Base-by-base conservation (phyloP, 306 rosid species). In the Cicer bijugum region DNA sequence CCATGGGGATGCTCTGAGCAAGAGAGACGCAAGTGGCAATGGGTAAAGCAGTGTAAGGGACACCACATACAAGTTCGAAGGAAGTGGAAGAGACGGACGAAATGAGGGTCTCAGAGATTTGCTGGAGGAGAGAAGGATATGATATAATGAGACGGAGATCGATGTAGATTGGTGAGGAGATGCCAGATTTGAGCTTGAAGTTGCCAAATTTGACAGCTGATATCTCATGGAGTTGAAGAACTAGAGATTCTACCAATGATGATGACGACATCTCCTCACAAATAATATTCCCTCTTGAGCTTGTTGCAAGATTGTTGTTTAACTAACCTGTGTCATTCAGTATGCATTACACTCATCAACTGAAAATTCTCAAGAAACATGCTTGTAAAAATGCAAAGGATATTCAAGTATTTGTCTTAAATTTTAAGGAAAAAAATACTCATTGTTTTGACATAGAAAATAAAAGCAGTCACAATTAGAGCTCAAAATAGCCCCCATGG, bases 141-240 rank as follows among this genome's bases (percentile, higher is more conserved):
- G 98, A 93, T 57, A 93, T 87, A 47, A 93, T 88, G 79, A 91
- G 89, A 43, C 97, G 94, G 64, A 93, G 91, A 85, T 93, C 98
- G 44, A 93, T 83, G 88, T 93, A 91, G 79, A 93, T 85, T 0
- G 96, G 98, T 20, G 98, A 93, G 71, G 79, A 82, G 82, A 93
- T 93, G 73, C 98, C 97, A 53, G 98, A 91, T 74, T 91, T 91
- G 69, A 93, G 93, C 86, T 89, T 91, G 88, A 91, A 93, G 88
- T 82, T 85, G 37, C 97, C 97, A 67, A 93, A 93, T 50, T 93
- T 93, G 17, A 93, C 96, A 45, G 98, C 98, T 19, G 97, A 88
- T 68, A 93, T 89, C 60, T 93, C 97, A 69, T 89, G 91, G 78
- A 93, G 96, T 33, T 85, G 66, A 39, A 93, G 90, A 77, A 93